phyloP scores from a whole-genome alignment of 176 grass and related monocot species.

The Cenchrus purpureus region DNA sequence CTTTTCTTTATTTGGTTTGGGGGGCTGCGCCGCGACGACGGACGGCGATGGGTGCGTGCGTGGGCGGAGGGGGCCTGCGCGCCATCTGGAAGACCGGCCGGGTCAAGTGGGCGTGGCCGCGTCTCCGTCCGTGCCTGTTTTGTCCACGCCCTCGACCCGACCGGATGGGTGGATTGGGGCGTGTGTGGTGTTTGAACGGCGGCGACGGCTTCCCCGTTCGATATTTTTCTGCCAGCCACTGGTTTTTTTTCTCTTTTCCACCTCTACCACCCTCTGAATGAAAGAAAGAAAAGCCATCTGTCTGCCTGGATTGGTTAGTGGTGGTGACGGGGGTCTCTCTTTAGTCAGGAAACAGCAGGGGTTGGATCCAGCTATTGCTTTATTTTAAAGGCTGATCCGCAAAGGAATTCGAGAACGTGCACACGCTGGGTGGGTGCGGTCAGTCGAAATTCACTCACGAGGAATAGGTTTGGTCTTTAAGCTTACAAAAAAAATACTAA shows the following conservation, averaged over 20 bases:
- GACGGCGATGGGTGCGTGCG: constrained; percentile 3
- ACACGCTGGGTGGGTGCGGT: neutral
- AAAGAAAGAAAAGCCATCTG: neutral
- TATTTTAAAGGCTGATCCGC: neutral
- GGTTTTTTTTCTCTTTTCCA: neutral
- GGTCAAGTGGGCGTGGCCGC: neutral
- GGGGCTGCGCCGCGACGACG: neutral
- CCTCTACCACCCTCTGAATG: neutral
- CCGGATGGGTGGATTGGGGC: neutral
- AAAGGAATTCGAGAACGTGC: neutral
- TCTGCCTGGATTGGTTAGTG: neutral
- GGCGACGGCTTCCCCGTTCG: neutral
- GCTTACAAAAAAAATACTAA: no score
- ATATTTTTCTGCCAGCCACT: neutral
- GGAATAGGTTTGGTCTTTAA: no score
- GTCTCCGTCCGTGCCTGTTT: constrained; percentile 18
- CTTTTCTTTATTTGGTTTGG: constrained; percentile 27
- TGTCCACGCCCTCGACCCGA: neutral
- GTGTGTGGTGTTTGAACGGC: constrained; percentile 32
- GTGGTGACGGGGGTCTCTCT: neutral
- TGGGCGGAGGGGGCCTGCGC: neutral
- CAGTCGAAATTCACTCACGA: neutral
- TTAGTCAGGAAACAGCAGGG: neutral
- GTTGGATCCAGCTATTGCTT: neutral
- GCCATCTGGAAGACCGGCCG: constrained; percentile 36